Conservation (phyloP, 139 green algal genomes). For the Closterium sp. region DNA sequence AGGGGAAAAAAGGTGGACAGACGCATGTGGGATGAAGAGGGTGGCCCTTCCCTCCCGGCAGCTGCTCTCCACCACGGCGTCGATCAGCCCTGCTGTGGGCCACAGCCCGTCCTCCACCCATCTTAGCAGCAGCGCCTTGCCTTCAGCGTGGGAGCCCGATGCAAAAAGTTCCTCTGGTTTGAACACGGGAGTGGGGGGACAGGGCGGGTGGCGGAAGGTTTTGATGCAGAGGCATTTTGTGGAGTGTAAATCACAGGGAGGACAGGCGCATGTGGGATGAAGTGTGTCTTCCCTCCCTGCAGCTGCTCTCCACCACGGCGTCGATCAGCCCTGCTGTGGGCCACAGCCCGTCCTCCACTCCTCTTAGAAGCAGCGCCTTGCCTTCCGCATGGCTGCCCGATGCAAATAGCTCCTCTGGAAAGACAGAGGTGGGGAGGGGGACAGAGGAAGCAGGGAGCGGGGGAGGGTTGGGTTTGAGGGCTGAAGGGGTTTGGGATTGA, state of each 20-base stretch:
- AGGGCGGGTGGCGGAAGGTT: too few relatives aligned
- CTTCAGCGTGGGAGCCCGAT: background rate
- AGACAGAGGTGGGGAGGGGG: too few relatives aligned
- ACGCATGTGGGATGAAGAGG: too few relatives aligned
- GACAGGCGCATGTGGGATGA: too few relatives aligned
- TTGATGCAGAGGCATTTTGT: too few relatives aligned
- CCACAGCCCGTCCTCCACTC: background rate
- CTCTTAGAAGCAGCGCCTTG: background rate
- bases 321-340: background rate
- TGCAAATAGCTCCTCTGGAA: background rate
- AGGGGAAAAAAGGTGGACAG: too few relatives aligned
- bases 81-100: background rate
- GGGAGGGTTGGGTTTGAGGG: too few relatives aligned
- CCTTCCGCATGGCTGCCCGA: background rate
- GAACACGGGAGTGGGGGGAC: too few relatives aligned
- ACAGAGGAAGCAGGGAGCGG: too few relatives aligned
- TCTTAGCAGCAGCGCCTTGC: background rate
- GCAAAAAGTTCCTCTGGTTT: background rate
- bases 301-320: too few relatives aligned
- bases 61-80: background rate
- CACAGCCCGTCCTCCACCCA: background rate
- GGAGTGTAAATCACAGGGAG: background rate
- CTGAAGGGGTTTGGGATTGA: too few relatives aligned
- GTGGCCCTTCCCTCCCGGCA: background rate
- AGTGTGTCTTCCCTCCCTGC: too few relatives aligned